These are phyloP conservation scores for Fusarium lyarnte DNA, from an alignment of 2,329 filamentous ascomycete genomes.

Conservation along the genomic window DNA sequence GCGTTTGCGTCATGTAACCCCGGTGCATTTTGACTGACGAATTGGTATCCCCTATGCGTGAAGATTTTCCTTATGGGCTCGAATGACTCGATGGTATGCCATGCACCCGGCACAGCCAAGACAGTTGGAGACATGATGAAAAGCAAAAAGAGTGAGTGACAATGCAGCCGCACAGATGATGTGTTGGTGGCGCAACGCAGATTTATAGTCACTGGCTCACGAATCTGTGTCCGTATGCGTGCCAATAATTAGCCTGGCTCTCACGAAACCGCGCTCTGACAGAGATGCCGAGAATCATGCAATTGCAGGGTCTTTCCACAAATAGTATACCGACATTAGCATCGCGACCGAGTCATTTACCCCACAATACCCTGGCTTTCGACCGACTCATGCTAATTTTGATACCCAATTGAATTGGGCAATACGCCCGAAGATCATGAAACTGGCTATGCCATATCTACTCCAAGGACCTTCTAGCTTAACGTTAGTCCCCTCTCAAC, in stretches of 20 bases:
- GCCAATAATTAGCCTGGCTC: too few relatives aligned
- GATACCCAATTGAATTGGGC: not conserved
- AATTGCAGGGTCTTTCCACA: not conserved
- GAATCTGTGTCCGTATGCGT: too few relatives aligned
- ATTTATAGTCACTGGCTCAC: not conserved
- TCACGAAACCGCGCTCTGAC: not conserved
- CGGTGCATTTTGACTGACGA: slow-evolving; percentile 11
- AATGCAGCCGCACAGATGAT: not conserved
- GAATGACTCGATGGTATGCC: slow-evolving; percentile 23
- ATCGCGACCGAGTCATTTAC: not conserved
- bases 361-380: not conserved
- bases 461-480: not conserved
- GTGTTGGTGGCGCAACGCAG: not conserved
- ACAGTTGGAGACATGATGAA: slow-evolving; percentile 22
- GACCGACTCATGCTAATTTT: not conserved
- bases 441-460: not conserved
- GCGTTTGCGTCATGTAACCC: not conserved
- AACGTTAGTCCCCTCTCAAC: fast-evolving
- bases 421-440: not conserved
- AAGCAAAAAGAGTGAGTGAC: not conserved
- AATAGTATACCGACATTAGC: not conserved
- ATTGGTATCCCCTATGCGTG: not conserved
- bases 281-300: not conserved
- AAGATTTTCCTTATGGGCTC: slow-evolving; percentile 1
- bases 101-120: slow-evolving; percentile 31